Evolutionary conservation across 345 rosid species (phyloP), one percentile per base, ranked within the genome.

Genomic region (Bruguiera parviflora): DNA sequence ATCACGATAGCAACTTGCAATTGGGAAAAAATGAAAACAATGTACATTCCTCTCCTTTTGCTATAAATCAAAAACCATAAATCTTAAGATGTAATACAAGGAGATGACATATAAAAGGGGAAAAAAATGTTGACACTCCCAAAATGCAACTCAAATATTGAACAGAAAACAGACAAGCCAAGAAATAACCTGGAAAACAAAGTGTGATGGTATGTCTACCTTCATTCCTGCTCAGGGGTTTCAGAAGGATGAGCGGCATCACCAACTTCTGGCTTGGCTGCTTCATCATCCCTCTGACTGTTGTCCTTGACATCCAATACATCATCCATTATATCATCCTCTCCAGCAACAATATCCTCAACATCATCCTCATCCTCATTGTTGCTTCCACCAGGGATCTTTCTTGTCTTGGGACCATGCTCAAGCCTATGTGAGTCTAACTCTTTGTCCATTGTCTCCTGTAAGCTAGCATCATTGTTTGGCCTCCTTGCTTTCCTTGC

Each of bases 401-500:
- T 92, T 78, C 98, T 90, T 35, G 82, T 84, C 87, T 90, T 95
- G 20, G 94, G 99, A 66, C 99, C 99, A 53, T 95, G 96, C 86
- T 95, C 96, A 69, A 95, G 89, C 84, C 92, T 80, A 73, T 92
- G 99, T 21, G 83, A 84, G 65, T 95, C 99, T 77, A 95, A 76
- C 69, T 95, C 99, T 74, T 88, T 89, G 87, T 95, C 98, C 98
- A 95, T 95, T 0, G 98, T 90, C 78, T 95, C 98, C 79, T 95
- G 99, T 64, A 92, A 81, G 80, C 86, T 89, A 58, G 86, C 78
- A 47, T 77, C 92, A 39, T 75, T 78, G 78, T 72, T 86, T 27
- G 68, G 79, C 69, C 87, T 90, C 80, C 96, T 84, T 5, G 81
- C 85, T 63, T 83, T 89, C 80, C 94, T 84, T 25, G 89, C 96